Conservation (phyloP, 352 stramenopile species). For the Lagenidium giganteum region DNA sequence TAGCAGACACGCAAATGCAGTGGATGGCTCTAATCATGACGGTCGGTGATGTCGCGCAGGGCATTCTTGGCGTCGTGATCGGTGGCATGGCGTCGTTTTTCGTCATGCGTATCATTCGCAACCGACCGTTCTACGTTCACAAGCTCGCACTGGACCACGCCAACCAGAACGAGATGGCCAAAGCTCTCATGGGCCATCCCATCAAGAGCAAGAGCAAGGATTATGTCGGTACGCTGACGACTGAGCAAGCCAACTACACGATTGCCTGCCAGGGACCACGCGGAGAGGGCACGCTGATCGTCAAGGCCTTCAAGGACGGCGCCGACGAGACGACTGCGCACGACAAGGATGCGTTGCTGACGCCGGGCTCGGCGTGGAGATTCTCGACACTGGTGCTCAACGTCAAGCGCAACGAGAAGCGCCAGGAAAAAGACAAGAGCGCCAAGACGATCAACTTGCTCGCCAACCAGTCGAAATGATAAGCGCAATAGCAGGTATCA, state of each 20-base stretch:
- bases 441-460: constrained; percentile 68
- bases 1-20: no score
- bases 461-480: not conserved
- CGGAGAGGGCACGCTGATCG: constrained; percentile 61
- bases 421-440: constrained; percentile 45
- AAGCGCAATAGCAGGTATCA: no score
- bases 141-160: constrained; percentile 71
- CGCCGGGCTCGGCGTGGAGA: constrained; percentile 64
- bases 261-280: constrained; percentile 61
- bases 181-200: constrained; percentile 49
- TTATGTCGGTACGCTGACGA: constrained; percentile 54
- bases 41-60: constrained; percentile 10
- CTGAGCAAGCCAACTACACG: constrained; percentile 55
- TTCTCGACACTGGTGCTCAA: constrained; percentile 69
- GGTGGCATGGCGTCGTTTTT: constrained; percentile 67
- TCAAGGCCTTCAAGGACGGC: constrained; percentile 66
- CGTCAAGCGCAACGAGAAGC: constrained; percentile 51
- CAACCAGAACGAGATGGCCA: constrained; percentile 64
- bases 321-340: constrained; percentile 14
- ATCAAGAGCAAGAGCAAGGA: constrained; percentile 72
- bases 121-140: constrained; percentile 76
- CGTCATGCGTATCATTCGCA: constrained; percentile 68
- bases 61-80: constrained; percentile 54
- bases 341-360: constrained; percentile 35
- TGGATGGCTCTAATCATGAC: no score